phyloP scores from a whole-genome alignment of 2,329 filamentous ascomycete genomes.

The Aschersonia sp. region DNA sequence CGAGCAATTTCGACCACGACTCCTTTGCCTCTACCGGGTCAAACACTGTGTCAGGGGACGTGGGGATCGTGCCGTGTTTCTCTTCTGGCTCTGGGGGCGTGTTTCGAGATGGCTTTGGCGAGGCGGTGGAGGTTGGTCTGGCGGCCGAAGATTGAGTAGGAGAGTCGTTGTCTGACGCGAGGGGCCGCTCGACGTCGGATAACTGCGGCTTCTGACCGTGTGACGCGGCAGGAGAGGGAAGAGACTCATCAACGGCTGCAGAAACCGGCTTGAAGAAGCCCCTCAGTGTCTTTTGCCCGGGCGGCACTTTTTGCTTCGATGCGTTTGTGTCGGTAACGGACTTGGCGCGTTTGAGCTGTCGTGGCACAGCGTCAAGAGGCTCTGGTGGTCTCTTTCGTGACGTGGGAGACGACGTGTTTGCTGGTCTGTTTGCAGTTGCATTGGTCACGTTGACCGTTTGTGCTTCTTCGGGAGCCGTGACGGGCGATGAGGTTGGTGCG shows the following conservation, averaged over 20 bases:
- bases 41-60: constrained; percentile 28
- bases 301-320: constrained; percentile 15
- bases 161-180: too few relatives aligned
- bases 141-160: too few relatives aligned
- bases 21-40: constrained; percentile 63
- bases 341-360: constrained; percentile 13
- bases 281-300: constrained; percentile 44
- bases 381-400: constrained; percentile 1
- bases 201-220: too few relatives aligned
- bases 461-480: neutral
- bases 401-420: neutral
- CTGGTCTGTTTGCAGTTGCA: too few relatives aligned
- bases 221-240: neutral
- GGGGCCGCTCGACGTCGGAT: too few relatives aligned
- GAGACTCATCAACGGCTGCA: constrained; percentile 1
- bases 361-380: neutral
- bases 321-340: constrained; percentile 8
- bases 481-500: neutral
- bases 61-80: neutral
- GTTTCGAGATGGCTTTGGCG: neutral
- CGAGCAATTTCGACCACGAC: constrained; percentile 74
- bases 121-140: neutral
- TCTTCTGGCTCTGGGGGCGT: neutral
- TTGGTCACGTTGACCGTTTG: neutral
- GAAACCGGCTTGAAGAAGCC: constrained; percentile 59